phyloP scores from a whole-genome alignment of 495 filamentous ascomycete species.

The Aspergillus steynii region DNA sequence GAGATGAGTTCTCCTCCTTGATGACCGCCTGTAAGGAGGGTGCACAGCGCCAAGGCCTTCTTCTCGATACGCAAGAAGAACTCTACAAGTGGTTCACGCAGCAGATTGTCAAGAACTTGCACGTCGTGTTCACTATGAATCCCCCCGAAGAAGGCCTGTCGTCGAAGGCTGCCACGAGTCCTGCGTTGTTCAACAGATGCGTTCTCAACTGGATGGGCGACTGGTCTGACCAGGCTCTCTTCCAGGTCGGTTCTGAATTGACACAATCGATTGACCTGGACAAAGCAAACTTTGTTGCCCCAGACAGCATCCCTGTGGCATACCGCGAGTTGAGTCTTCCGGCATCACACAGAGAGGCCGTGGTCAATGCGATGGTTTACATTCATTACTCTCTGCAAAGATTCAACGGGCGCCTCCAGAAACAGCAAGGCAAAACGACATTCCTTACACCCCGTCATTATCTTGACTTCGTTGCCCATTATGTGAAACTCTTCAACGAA shows the following conservation, averaged over 20 bases:
- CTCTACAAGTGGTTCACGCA: slow-evolving; percentile 99
- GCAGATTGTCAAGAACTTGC: slow-evolving; percentile 97
- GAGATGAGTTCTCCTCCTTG: slow-evolving; percentile 89
- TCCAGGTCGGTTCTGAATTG: slow-evolving; percentile 94
- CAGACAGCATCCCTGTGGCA: slow-evolving; percentile 87
- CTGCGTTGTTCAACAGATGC: slow-evolving; percentile 97
- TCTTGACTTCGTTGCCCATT: slow-evolving; percentile 96
- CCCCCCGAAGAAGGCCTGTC: slow-evolving; percentile 94
- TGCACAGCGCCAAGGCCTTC: slow-evolving; percentile 89
- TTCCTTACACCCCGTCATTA: slow-evolving; percentile 96
- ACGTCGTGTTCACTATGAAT: slow-evolving; percentile 99
- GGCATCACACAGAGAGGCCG: slow-evolving; percentile 82
- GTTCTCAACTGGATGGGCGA: slow-evolving; percentile 99
- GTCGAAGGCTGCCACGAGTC: slow-evolving; percentile 95
- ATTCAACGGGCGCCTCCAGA: slow-evolving; percentile 85
- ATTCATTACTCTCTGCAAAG: slow-evolving; percentile 90
- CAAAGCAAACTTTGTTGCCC: slow-evolving; percentile 77
- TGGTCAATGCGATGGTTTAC: slow-evolving; percentile 98
- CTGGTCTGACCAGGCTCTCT: slow-evolving; percentile 98
- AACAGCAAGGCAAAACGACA: slow-evolving; percentile 86
- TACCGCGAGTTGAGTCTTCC: slow-evolving; percentile 84
- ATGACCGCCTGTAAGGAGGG: slow-evolving; percentile 99
- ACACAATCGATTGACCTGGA: slow-evolving; percentile 95
- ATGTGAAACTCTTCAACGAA: slow-evolving; percentile 95
- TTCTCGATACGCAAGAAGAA: slow-evolving; percentile 96